These are phyloP conservation scores for Fusarium praegraminearum DNA, from an alignment of 2,329 filamentous ascomycete genomes.

Conservation along the genomic window DNA sequence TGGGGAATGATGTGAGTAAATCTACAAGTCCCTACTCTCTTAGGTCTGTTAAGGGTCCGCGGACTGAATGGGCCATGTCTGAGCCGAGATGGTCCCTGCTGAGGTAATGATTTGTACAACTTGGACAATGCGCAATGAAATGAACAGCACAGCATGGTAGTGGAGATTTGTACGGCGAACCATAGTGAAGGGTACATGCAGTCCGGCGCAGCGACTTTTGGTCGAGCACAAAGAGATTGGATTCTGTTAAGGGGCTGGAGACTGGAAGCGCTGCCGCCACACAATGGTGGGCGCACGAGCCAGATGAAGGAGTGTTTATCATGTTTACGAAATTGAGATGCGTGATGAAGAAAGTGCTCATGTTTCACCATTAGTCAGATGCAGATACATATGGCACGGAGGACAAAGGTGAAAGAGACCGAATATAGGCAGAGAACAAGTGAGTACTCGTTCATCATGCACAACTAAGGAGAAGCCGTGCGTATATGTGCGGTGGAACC, in stretches of 20 bases:
- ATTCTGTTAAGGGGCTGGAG: slow-evolving; percentile 46
- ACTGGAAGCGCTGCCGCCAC: slow-evolving; percentile 44
- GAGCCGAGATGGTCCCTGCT: slow-evolving; percentile 21
- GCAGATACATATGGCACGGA: background rate
- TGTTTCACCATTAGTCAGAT: slow-evolving; percentile 28
- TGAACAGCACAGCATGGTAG: slow-evolving; percentile 27
- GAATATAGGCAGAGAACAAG: background rate
- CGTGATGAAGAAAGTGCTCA: slow-evolving; percentile 5
- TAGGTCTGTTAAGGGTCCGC: slow-evolving; percentile 33
- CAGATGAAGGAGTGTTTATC: slow-evolving; percentile 32
- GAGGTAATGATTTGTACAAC: slow-evolving; percentile 41
- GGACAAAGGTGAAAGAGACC: background rate
- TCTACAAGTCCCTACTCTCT: slow-evolving; percentile 17
- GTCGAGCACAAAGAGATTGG: slow-evolving; percentile 44
- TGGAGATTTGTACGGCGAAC: slow-evolving; percentile 31
- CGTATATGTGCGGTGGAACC: slow-evolving; percentile 23
- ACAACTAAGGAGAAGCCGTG: slow-evolving; percentile 14
- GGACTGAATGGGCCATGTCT: slow-evolving; percentile 9
- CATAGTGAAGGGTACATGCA: slow-evolving; percentile 40
- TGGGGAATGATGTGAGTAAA: slow-evolving; percentile 5
- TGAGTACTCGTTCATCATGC: slow-evolving; percentile 14
- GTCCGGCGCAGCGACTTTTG: slow-evolving; percentile 26
- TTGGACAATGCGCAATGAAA: slow-evolving; percentile 15
- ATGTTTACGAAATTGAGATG: slow-evolving; percentile 11
- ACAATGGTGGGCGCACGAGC: slow-evolving; percentile 35